Conservation (phyloP, 2,329 filamentous ascomycete species). For the Rhexocercosporidium sp. region DNA sequence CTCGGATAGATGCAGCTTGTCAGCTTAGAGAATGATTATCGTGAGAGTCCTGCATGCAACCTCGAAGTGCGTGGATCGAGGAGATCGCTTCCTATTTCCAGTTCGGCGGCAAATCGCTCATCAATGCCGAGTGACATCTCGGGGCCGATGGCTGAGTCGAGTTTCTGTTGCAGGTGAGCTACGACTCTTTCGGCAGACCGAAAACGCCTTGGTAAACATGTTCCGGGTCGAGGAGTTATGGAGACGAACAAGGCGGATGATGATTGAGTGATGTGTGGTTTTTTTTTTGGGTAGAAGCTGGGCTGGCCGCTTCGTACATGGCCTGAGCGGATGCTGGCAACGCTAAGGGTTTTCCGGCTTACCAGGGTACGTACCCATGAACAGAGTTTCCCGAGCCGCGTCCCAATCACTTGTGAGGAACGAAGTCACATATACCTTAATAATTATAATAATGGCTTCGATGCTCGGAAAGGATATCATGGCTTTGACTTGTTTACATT, state of each 20-base stretch:
- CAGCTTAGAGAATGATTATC: slow-evolving; percentile 11
- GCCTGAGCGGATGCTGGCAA: not conserved
- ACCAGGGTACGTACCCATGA: not conserved
- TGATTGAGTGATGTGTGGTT: not conserved
- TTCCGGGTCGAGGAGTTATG: not conserved
- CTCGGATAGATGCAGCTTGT: slow-evolving; percentile 11
- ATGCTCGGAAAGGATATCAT: not conserved
- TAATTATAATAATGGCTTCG: not conserved
- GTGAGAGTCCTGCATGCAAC: slow-evolving; percentile 9
- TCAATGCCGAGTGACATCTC: not conserved
- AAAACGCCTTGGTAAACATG: not conserved
- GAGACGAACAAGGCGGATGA: not conserved
- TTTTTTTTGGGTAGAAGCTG: not conserved
- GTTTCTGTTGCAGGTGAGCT: slow-evolving; percentile 5
- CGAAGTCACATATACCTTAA: not conserved
- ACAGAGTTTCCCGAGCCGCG: not conserved
- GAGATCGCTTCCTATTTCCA: not conserved
- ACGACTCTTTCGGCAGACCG: not conserved
- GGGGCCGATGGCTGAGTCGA: slow-evolving; percentile 3
- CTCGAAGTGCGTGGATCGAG: not conserved
- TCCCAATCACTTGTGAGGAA: not conserved
- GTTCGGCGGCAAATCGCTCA: not conserved
- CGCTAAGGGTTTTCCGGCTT: not conserved
- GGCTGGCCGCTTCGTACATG: not conserved
- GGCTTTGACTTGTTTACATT: not conserved